Conservation (phyloP, 2,329 filamentous ascomycete species). For the Aspergillus jensenii region DNA sequence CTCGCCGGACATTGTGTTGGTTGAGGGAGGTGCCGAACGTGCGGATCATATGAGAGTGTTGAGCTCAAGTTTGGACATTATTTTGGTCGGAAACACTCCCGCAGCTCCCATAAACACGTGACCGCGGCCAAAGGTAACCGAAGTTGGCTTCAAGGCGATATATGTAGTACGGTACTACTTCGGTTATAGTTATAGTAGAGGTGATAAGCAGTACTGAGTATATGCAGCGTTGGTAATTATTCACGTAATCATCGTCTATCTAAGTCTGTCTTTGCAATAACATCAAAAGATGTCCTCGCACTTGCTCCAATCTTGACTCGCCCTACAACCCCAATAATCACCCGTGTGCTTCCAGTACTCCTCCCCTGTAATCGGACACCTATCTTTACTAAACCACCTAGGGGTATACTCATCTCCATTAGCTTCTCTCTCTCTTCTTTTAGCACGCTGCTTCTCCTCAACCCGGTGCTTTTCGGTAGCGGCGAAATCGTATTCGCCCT, state of each 20-base stretch:
- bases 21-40: neutral
- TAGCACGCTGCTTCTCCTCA: conserved; percentile 84
- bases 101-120: neutral
- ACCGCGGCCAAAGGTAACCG: neutral
- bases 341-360: conserved; percentile 87
- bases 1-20: conserved; percentile 38
- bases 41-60: conserved; percentile 10
- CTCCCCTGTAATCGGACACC: conserved; percentile 78
- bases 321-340: conserved; percentile 78
- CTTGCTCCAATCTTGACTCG: conserved; percentile 62
- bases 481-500: conserved; percentile 93
- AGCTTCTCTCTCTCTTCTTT: conserved; percentile 70
- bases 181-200: too few species aligned
- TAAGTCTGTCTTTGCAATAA: neutral
- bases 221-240: neutral
- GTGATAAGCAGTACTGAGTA: too few species aligned
- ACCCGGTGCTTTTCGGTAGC: conserved; percentile 92
- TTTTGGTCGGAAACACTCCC: neutral
- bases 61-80: neutral
- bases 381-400: conserved; percentile 77
- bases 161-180: neutral
- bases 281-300: conserved; percentile 70
- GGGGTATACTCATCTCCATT: conserved; percentile 79
- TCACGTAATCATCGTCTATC: neutral
- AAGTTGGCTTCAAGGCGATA: neutral